Conservation (phyloP, 192 early-diverging fungal species). For the Coemansia sp. region DNA sequence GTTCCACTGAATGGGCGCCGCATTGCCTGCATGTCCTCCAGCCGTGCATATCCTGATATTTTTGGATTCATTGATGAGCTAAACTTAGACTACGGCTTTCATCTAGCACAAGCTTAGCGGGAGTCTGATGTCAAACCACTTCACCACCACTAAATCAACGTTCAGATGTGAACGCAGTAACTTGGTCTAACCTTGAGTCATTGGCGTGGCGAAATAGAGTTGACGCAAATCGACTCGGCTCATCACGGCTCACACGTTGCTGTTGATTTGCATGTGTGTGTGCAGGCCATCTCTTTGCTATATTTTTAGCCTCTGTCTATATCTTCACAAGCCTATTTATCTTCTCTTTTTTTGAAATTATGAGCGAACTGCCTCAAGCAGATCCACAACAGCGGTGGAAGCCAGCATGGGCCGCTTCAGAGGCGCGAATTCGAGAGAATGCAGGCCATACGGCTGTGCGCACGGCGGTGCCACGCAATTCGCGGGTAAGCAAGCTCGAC, state of each 20-base stretch:
- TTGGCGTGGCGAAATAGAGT: neutral
- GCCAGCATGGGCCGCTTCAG: constrained; percentile 38
- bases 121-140: neutral
- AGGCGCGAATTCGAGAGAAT: constrained; percentile 55
- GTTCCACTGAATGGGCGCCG: neutral
- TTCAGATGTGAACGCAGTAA: neutral
- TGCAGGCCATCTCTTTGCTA: neutral
- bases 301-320: neutral
- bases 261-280: neutral
- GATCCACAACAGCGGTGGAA: constrained; percentile 41
- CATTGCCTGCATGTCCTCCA: neutral
- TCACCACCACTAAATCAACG: too few species aligned
- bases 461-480: constrained; percentile 50
- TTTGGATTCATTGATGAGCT: neutral
- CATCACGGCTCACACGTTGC: neutral
- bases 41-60: neutral
- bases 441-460: constrained; percentile 71
- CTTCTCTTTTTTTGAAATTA: neutral
- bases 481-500: constrained; percentile 83
- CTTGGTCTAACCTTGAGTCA: neutral
- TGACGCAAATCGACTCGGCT: neutral
- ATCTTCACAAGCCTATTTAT: neutral
- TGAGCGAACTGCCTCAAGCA: constrained; percentile 23
- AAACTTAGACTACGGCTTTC: constrained; percentile 1
- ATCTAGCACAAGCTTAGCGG: neutral